Evolutionary conservation across 1,139 yeast species (phyloP).

Genomic region (Spathaspora sp.): DNA sequence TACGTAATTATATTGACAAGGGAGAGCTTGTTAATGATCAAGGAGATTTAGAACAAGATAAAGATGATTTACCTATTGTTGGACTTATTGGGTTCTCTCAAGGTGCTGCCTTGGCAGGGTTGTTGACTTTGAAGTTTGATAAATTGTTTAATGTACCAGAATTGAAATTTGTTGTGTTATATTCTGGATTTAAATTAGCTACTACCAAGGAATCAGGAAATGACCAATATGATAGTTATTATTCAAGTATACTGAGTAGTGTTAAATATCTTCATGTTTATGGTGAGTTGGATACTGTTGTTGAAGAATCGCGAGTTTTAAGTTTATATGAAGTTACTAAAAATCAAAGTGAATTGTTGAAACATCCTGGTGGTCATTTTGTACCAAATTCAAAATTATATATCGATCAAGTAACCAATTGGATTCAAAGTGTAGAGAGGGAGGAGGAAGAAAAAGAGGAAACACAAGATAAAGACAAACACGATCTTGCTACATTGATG

Average conservation of each 20-base stretch:
- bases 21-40: constrained; percentile 37
- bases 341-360: constrained; percentile 46
- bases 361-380: constrained; percentile 86
- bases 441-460: constrained; percentile 15
- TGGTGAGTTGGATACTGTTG: constrained; percentile 89
- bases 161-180: constrained; percentile 69
- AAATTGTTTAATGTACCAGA: constrained; percentile 29
- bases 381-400: constrained; percentile 71
- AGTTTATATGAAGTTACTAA: constrained; percentile 55
- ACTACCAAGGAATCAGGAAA: constrained; percentile 41
- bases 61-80: constrained; percentile 32
- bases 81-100: constrained; percentile 48
- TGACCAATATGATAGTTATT: constrained; percentile 26
- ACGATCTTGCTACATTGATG: constrained; percentile 33
- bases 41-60: constrained; percentile 26
- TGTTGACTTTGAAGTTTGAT: constrained; percentile 32
- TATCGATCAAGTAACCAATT: constrained; percentile 55
- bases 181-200: constrained; percentile 72
- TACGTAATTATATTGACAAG: constrained; percentile 28
- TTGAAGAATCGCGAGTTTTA: constrained; percentile 69
- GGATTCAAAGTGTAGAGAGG: constrained; percentile 40
- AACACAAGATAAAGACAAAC: constrained; percentile 16
- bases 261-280: constrained; percentile 65
- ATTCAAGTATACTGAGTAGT: constrained; percentile 25
- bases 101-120: constrained; percentile 53